Base-by-base conservation (phyloP, 2,329 filamentous ascomycete species). In the Arthrobotrys musiformis region DNA sequence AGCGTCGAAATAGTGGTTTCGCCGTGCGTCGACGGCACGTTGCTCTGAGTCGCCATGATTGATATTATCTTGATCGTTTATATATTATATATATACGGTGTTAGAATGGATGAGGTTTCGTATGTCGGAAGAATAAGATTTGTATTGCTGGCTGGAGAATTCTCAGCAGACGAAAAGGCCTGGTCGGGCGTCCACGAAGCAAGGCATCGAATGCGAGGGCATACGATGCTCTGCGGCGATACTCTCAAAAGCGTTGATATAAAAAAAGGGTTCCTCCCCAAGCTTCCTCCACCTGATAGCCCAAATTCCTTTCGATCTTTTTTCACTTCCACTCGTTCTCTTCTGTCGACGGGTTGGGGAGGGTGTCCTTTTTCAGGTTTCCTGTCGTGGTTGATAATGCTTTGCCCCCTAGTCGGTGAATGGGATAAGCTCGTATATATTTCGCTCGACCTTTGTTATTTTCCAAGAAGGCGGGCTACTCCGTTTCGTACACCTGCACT, bases 111-210 rank as follows among this genome's bases (percentile, higher is more conserved):
- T 30, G 28, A 56, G 22, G 3, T 35, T 42, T 42, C 37, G 40
- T 4, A 24, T 4, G 24, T 50, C 26, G 42, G 35, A 44, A 58
- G 30, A 8, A 58, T 37, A 61, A 13, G 35, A 37, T n/a, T n/a
- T n/a, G n/a, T 48, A 28, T n/a, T 42, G 50, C 37, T 28, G 40
- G 52, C 17, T 50, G 2, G 19, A 40, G 22, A 46, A 52, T 37
- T 70, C 58, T 62, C 44, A 77, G 63, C 73, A 77, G 73, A 77
- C 73, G 60, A 56, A 54, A 46, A 48, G 58, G 73, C 66, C 73
- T 77, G 66, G 44, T 70, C 66, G 66, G 61, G 66, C 26, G 30
- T 67, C 30, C 66, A 37, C 56, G 61, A 56, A 58, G 60, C 33
- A 50, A 70, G 66, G 73, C 73, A 77, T 77, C 66, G 73, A 77